These are phyloP conservation scores for Cornus suecica DNA, from an alignment of 148 eudicot genomes.

Conservation along the genomic window DNA sequence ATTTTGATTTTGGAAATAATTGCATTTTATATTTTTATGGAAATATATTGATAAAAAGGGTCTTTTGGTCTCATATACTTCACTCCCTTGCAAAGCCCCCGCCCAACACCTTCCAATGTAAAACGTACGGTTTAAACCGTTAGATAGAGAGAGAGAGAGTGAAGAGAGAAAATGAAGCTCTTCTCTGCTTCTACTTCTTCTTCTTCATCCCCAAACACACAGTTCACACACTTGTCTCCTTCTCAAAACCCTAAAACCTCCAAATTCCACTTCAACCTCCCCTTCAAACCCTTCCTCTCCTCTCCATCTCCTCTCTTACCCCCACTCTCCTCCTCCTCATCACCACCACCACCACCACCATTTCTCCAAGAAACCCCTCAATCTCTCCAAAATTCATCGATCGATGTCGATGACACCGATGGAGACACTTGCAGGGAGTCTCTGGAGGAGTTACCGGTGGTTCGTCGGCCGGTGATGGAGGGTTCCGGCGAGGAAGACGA, in stretches of 20 bases:
- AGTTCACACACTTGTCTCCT: slow-evolving; percentile 34
- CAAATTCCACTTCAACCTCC: slow-evolving; percentile 35
- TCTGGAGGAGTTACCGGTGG: slow-evolving; percentile 52
- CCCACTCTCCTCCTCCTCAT: slow-evolving; percentile 37
- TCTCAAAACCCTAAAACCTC: slow-evolving; percentile 31
- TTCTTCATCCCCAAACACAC: slow-evolving; percentile 37
- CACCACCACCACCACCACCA: slow-evolving; percentile 34
- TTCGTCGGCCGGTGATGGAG: slow-evolving; percentile 66
- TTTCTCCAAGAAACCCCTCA: slow-evolving; percentile 33
- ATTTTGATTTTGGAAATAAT: too few relatives aligned
- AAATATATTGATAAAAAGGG: too few relatives aligned
- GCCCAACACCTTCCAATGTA: background rate
- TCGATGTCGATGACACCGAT: background rate
- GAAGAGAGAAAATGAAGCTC: slow-evolving; percentile 41
- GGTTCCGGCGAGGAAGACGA: slow-evolving; percentile 22
- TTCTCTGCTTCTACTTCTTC: slow-evolving; percentile 37
- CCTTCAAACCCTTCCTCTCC: slow-evolving; percentile 35
- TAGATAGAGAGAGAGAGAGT: slow-evolving; percentile 4
- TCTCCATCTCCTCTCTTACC: slow-evolving; percentile 37
- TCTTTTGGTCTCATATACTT: too few relatives aligned
- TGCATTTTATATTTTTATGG: too few relatives aligned
- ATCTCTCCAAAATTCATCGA: slow-evolving; percentile 5
- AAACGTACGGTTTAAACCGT: slow-evolving; percentile 17
- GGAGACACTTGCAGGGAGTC: slow-evolving; percentile 22
- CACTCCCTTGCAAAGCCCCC: background rate